phyloP scores from a whole-genome alignment of 805 yeast genomes.

The Maudiozyma turicensis region DNA sequence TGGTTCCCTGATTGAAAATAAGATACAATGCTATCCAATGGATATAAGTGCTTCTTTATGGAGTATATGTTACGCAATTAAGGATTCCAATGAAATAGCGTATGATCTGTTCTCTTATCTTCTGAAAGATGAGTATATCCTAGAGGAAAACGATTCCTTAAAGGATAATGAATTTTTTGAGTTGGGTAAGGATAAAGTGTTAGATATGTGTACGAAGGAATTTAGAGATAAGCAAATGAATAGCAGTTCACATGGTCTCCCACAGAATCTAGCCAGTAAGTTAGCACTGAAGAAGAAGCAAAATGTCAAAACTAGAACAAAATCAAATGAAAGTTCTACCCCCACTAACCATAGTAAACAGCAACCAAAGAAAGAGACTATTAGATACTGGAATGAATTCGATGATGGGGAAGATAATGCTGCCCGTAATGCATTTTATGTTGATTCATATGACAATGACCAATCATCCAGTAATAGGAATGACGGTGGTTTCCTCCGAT shows the following conservation, averaged over 20 bases:
- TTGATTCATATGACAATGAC: slow-evolving; percentile 5
- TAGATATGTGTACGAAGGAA: slow-evolving; percentile 3
- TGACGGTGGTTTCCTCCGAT: slow-evolving; percentile 20
- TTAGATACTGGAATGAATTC: slow-evolving; percentile 29
- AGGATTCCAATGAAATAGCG: slow-evolving; percentile 7
- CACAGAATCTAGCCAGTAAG: not conserved
- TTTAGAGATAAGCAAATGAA: not conserved
- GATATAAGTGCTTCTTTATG: slow-evolving; percentile 13
- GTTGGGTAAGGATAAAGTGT: slow-evolving; percentile 12
- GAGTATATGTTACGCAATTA: slow-evolving; percentile 12
- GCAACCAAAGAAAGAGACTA: not conserved
- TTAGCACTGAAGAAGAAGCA: not conserved
- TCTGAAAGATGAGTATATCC: slow-evolving; percentile 12
- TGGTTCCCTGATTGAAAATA: slow-evolving; percentile 14
- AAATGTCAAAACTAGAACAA: not conserved
- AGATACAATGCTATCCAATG: slow-evolving; percentile 17
- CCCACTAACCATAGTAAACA: not conserved
- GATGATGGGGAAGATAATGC: slow-evolving; percentile 22
- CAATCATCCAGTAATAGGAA: not conserved
- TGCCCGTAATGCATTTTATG: slow-evolving; percentile 4
- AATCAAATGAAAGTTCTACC: not conserved
- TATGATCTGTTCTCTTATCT: slow-evolving; percentile 10
- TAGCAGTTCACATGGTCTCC: not conserved
- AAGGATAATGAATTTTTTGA: slow-evolving; percentile 17
- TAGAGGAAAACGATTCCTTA: slow-evolving; percentile 6